Base-by-base conservation (phyloP, 2,329 filamentous ascomycete species). In the Fusarium sp. region DNA sequence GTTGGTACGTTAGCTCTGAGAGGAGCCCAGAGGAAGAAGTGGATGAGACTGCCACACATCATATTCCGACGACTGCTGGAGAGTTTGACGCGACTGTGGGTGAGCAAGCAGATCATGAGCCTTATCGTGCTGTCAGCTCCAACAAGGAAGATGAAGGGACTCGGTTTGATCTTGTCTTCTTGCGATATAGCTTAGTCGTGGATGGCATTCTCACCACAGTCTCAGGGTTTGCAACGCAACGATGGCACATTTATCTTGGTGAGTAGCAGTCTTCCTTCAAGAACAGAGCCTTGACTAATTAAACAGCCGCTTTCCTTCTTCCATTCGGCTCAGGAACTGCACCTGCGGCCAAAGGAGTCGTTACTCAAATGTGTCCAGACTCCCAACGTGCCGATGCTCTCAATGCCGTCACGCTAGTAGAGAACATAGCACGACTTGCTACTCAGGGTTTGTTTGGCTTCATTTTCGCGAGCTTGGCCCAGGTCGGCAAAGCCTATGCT, bases 241-340 rank as follows among this genome's bases (percentile, higher is more conserved):
- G 85, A 2, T 92, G 90, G 89, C 90, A 93, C 70, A 88, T 93
- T 48, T 93, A 91, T 72, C 78, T 92, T 0, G 82, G 85, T 85
- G 74, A 70, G 81, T 57, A 10, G 2, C 7, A n/a, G 22, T 12
- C 3, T 1, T 13, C n/a, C 4, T 2, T 10, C 2, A 0, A 3
- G 2, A 7, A 0, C 0, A 2, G 3, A 7, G 2, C 0, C 11
- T 5, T 0, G 0, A 29, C 49, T 56, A 1, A 54, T 5, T 0
- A 6, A 30, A n/a, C 1, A 85, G 86, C 90, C 3, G 89, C 89
- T 0, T 85, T 87, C 27, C 75, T 92, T 2, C 82, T 93, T 0
- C 91, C 91, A 0, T 87, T 93, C 30, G 90, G 89, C 0, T 91
- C 90, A 0, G 91, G 91, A 0, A 90, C 90, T 0, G 91, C 90